Evolutionary conservation across 2,329 filamentous ascomycete species (phyloP).

Genomic region (Botryotinia narcissicola): DNA sequence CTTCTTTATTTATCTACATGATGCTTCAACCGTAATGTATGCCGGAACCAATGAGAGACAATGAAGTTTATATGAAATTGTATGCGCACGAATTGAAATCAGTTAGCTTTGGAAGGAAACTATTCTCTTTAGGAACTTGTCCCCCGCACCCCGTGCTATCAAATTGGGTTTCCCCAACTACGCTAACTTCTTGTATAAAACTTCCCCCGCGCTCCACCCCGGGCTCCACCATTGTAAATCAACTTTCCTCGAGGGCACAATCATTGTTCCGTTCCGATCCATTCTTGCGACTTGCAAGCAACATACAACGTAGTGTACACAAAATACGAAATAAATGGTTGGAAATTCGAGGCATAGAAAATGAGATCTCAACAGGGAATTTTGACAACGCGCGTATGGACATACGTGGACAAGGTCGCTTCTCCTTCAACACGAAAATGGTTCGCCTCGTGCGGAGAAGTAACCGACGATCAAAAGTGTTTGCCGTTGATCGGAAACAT

Average conservation of each 20-base stretch:
- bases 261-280: neutral
- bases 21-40: neutral
- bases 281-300: neutral
- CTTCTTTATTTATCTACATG: neutral
- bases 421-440: neutral
- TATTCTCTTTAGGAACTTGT: neutral
- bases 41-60: neutral
- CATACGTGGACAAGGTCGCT: neutral
- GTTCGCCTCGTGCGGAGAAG: neutral
- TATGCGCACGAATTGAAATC: neutral
- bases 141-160: neutral
- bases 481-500: neutral
- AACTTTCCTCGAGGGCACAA: neutral
- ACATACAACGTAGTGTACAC: neutral
- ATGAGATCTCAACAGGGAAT: neutral
- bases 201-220: slow-evolving; percentile 6
- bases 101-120: neutral
- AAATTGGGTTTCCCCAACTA: neutral
- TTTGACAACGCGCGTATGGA: neutral
- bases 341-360: neutral
- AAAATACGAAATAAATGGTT: too few relatives aligned
- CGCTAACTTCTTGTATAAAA: neutral
- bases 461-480: neutral
- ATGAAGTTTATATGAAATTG: neutral
- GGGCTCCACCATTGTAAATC: neutral